phyloP scores from a whole-genome alignment of 2,329 filamentous ascomycete genomes.

The Botryotinia narcissicola region DNA sequence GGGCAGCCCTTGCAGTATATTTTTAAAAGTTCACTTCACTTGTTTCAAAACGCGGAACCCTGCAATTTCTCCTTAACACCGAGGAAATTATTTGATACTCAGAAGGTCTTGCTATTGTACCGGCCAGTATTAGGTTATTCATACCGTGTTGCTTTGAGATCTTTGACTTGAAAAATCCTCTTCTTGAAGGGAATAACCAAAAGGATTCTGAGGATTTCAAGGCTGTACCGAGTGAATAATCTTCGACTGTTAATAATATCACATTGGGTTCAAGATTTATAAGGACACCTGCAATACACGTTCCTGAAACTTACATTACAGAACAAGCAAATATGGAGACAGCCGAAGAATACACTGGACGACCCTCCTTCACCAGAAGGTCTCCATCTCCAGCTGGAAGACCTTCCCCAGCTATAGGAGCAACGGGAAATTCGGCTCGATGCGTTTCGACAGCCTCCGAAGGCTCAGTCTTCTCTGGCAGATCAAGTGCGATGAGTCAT shows the following conservation, averaged over 20 bases:
- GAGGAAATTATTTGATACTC: conserved; percentile 23
- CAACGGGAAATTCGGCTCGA: conserved; percentile 58
- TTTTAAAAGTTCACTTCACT: conserved; percentile 13
- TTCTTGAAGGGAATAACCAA: not conserved
- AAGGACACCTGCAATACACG: not conserved
- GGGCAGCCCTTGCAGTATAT: conserved; percentile 11
- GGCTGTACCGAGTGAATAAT: not conserved
- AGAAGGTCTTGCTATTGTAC: conserved; percentile 5
- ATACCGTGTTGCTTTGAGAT: conserved; percentile 24
- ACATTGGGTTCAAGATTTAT: not conserved
- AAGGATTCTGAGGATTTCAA: not conserved
- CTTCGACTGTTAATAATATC: not conserved
- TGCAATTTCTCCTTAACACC: conserved; percentile 18
- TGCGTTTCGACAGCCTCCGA: conserved; percentile 58
- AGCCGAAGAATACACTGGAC: conserved; percentile 31
- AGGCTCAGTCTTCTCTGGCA: conserved; percentile 49
- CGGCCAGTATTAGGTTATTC: conserved; percentile 19
- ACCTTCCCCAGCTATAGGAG: conserved; percentile 61
- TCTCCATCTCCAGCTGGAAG: conserved; percentile 65
- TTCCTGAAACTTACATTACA: not conserved
- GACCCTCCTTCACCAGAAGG: conserved; percentile 35
- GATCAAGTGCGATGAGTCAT: conserved; percentile 43
- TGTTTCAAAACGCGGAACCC: conserved; percentile 17
- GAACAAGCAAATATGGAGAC: conserved; percentile 43
- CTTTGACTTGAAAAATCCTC: not conserved